Evolutionary conservation across 2,329 filamentous ascomycete genomes (phyloP).

Genomic region (Nemania sp.): DNA sequence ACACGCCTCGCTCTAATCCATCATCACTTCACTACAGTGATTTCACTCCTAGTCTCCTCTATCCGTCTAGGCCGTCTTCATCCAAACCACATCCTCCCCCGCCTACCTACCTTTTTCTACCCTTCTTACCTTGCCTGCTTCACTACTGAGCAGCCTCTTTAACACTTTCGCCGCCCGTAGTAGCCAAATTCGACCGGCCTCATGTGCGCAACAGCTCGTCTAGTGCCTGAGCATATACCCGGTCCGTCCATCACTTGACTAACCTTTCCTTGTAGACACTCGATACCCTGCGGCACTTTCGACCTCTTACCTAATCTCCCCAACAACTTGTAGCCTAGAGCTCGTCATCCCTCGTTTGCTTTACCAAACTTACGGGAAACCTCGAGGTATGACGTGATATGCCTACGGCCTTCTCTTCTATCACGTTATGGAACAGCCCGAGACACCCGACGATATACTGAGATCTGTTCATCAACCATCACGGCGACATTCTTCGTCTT

Average conservation of each 20-base stretch:
- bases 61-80: neutral
- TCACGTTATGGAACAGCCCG: constrained; percentile 66
- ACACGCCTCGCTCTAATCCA: neutral
- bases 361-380: constrained; percentile 46
- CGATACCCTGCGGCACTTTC: neutral
- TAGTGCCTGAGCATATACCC: neutral
- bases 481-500: constrained; percentile 25
- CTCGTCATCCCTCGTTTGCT: constrained; percentile 47
- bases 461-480: constrained; percentile 47
- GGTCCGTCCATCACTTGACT: constrained; percentile 6
- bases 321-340: constrained; percentile 34
- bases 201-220: constrained; percentile 6
- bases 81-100: constrained; percentile 16
- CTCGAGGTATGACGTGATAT: constrained; percentile 55
- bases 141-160: constrained; percentile 1
- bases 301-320: constrained; percentile 11
- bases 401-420: constrained; percentile 51
- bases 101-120: neutral
- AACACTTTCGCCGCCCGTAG: neutral
- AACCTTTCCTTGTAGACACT: constrained; percentile 15
- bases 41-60: neutral
- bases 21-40: neutral
- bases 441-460: constrained; percentile 46
- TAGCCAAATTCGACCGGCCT: neutral
- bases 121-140: neutral